Evolutionary conservation across 805 yeast genomes (phyloP).

Genomic region (Cephaloascus fragrans): DNA sequence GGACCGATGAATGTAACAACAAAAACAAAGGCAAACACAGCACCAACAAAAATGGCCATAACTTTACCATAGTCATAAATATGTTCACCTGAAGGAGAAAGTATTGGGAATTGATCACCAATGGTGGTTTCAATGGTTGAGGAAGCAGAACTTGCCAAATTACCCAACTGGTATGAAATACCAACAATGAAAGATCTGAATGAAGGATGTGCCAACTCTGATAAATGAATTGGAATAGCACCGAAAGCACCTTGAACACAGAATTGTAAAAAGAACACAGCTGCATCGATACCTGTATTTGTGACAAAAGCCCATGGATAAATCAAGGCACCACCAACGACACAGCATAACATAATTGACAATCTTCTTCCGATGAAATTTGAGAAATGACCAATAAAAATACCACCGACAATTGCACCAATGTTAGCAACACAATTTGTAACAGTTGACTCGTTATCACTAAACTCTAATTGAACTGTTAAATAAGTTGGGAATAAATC

Average conservation of each 20-base stretch:
- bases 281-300: slow-evolving; percentile 39
- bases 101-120: slow-evolving; percentile 44
- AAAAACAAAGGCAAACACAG: slow-evolving; percentile 45
- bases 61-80: slow-evolving; percentile 45
- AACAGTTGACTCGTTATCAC: slow-evolving; percentile 37
- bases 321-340: slow-evolving; percentile 49
- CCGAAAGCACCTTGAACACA: slow-evolving; percentile 69
- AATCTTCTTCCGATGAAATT: slow-evolving; percentile 48
- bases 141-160: slow-evolving; percentile 55
- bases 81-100: slow-evolving; percentile 16
- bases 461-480: slow-evolving; percentile 32
- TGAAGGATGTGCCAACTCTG: slow-evolving; percentile 54
- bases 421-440: slow-evolving; percentile 48
- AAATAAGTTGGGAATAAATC: slow-evolving; percentile 52
- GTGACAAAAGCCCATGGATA: slow-evolving; percentile 54
- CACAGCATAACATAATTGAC: slow-evolving; percentile 39
- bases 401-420: slow-evolving; percentile 51
- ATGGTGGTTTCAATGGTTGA: slow-evolving; percentile 61
- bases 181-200: slow-evolving; percentile 57
- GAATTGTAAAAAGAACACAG: slow-evolving; percentile 52
- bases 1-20: slow-evolving; percentile 49
- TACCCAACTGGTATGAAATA: slow-evolving; percentile 59
- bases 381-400: slow-evolving; percentile 43
- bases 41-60: slow-evolving; percentile 60
- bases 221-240: slow-evolving; percentile 50